Evolutionary conservation across 1,284 basidiomycete species (phyloP).

Genomic region (Pyrrhoderma lamaoense): DNA sequence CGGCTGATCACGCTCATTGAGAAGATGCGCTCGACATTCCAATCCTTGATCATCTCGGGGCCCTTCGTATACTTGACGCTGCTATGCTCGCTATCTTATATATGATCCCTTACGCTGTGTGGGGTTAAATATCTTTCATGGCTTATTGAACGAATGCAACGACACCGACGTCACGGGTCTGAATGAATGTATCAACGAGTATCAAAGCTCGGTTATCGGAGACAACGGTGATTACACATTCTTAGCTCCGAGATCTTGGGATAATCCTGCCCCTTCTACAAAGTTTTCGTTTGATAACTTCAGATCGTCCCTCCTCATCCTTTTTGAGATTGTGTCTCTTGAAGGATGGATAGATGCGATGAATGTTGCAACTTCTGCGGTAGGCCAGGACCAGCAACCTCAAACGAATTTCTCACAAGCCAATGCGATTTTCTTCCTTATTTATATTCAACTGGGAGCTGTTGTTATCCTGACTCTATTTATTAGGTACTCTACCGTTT

Average conservation of each 20-base stretch:
- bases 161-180: constrained; percentile 48
- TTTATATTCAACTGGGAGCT: constrained; percentile 90
- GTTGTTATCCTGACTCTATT: constrained; percentile 88
- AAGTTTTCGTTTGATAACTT: constrained; percentile 92
- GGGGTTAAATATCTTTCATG: constrained; percentile 96
- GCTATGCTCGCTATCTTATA: constrained; percentile 90
- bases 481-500: constrained; percentile 50
- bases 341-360: constrained; percentile 97
- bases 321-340: constrained; percentile 95
- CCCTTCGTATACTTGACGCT: constrained; percentile 82
- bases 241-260: constrained; percentile 82
- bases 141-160: constrained; percentile 82
- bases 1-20: constrained; percentile 86
- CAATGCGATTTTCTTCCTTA: constrained; percentile 89
- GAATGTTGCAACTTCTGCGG: constrained; percentile 75
- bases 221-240: constrained; percentile 48
- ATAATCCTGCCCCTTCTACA: constrained; percentile 78
- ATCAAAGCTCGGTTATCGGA: constrained; percentile 47
- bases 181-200: constrained; percentile 73
- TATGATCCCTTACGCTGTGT: constrained; percentile 95
- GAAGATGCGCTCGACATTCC: constrained; percentile 84
- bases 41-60: constrained; percentile 90
- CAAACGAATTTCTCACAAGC: constrained; percentile 63
- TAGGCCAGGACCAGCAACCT: constrained; percentile 64
- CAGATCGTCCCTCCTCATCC: constrained; percentile 77